These are phyloP conservation scores for Senna siamea DNA, from an alignment of 306 rosid species.

Conservation along the genomic window DNA sequence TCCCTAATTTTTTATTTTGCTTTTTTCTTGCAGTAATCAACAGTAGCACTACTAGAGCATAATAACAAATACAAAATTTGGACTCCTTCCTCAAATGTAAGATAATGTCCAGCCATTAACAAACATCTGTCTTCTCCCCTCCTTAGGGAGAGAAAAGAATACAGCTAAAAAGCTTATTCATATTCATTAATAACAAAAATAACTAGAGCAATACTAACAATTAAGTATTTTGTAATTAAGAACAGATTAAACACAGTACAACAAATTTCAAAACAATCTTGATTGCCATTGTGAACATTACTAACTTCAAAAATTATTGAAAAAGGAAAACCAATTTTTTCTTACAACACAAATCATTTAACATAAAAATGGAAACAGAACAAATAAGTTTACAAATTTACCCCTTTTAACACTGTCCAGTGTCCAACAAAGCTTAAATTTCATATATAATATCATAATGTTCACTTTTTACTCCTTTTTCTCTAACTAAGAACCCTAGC, in stretches of 20 bases:
- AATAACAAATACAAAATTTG: constrained; percentile 8
- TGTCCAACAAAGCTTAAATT: too few relatives aligned
- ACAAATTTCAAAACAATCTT: background rate
- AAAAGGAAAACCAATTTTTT: background rate
- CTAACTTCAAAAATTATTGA: background rate
- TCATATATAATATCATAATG: too few relatives aligned
- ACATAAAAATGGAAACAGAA: background rate
- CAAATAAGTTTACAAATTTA: background rate
- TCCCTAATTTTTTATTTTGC: background rate
- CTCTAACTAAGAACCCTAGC: background rate
- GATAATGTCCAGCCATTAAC: too few relatives aligned
- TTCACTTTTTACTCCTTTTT: background rate
- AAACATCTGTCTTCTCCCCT: too few relatives aligned
- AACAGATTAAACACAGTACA: background rate
- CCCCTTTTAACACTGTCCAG: background rate
- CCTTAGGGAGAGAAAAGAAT: background rate
- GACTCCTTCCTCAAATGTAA: too few relatives aligned
- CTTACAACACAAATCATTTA: background rate
- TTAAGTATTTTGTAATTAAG: background rate
- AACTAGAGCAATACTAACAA: background rate
- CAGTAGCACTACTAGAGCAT: background rate
- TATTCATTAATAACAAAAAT: background rate
- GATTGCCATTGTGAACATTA: background rate
- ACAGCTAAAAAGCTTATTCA: background rate
- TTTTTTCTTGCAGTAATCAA: background rate